Evolutionary conservation across 2,329 filamentous ascomycete genomes (phyloP).

Genomic region (Aureobasidium lini): DNA sequence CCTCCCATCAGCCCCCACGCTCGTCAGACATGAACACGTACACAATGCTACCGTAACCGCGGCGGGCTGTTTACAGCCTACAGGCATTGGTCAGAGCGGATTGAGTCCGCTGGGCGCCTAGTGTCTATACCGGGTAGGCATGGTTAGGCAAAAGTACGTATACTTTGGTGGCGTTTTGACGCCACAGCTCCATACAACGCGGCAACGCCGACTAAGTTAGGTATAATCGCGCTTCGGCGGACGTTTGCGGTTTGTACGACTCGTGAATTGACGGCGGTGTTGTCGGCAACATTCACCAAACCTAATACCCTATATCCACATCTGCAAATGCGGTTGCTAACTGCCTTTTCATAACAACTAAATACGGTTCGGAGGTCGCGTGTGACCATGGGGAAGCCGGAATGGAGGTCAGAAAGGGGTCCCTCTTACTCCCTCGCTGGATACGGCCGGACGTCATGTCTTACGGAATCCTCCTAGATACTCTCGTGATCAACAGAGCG

Average conservation of each 20-base stretch:
- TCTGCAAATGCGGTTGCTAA: not conserved
- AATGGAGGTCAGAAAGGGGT: not conserved
- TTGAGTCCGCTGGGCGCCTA: not conserved
- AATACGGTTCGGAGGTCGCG: not conserved
- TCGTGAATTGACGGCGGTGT: not conserved
- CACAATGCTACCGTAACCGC: not conserved
- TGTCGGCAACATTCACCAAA: not conserved
- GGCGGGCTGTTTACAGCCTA: not conserved
- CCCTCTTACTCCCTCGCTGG: not conserved
- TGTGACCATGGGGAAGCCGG: not conserved
- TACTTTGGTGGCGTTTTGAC: not conserved
- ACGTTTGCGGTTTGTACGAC: not conserved
- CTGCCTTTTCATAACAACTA: not conserved
- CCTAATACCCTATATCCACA: not conserved
- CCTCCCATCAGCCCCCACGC: not conserved
- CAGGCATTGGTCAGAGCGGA: constrained; percentile 7
- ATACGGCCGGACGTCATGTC: not conserved
- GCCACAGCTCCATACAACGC: constrained; percentile 2
- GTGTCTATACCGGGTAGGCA: not conserved
- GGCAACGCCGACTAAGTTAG: constrained; percentile 1
- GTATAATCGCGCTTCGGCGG: not conserved
- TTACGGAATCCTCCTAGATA: not conserved
- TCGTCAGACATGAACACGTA: not conserved
- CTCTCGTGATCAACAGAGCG: not conserved
- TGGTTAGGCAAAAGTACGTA: constrained; percentile 2